Conservation (phyloP, 179 eudicot genomes). For the Silene vulgaris region DNA sequence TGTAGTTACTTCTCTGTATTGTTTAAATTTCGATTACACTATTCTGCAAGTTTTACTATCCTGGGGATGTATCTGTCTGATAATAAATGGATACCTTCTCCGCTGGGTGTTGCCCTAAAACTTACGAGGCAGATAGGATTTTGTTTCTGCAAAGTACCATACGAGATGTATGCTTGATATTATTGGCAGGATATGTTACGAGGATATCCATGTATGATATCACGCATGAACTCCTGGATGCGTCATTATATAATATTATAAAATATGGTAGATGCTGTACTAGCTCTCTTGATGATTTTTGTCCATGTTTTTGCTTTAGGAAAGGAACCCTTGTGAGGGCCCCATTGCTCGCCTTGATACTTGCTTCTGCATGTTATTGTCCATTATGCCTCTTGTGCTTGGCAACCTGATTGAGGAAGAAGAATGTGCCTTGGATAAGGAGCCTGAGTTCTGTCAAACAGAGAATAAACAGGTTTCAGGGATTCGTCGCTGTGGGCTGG, state of each 20-base stretch:
- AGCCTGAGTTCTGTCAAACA: slow-evolving; percentile 34
- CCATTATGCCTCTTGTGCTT: slow-evolving; percentile 66
- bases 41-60: not conserved
- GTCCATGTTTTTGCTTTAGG: slow-evolving; percentile 37
- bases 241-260: not conserved
- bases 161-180: not conserved
- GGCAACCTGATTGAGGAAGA: slow-evolving; percentile 75
- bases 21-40: not conserved
- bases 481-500: slow-evolving; percentile 50
- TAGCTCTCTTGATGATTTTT: not conserved
- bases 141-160: not conserved
- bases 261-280: not conserved
- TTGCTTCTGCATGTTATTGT: slow-evolving; percentile 77
- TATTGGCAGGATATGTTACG: not conserved
- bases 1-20: not conserved
- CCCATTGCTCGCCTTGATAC: slow-evolving; percentile 92
- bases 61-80: not conserved
- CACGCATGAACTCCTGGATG: not conserved
- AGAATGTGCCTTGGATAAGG: slow-evolving; percentile 35
- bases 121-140: not conserved
- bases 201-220: not conserved
- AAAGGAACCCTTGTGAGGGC: slow-evolving; percentile 86
- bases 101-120: not conserved
- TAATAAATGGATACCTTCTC: not conserved
- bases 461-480: slow-evolving; percentile 33